A percentile compares a stretch with the other conserved stretches of the same genome.
These are phyloP conservation scores for Aegilops sharonensis DNA, from an alignment of 176 grass and related monocot genomes.

Conservation along the genomic window DNA sequence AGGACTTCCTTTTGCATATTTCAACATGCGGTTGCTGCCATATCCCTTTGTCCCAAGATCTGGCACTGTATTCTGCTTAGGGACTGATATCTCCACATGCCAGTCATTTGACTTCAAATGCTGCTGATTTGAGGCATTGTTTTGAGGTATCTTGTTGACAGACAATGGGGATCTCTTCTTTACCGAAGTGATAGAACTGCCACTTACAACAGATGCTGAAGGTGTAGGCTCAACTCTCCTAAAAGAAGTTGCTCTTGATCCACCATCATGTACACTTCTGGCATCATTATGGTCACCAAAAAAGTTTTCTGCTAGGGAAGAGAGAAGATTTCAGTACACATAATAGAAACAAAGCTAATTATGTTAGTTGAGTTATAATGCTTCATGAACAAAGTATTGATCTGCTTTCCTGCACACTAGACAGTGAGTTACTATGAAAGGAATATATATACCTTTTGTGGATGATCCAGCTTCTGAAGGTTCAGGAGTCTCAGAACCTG, in stretches of 20 bases:
- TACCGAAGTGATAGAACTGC: conserved; percentile 52
- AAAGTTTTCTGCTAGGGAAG: conserved; percentile 70
- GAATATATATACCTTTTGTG: conserved; percentile 66
- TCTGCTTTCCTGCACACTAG: not conserved
- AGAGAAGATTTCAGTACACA: conserved; percentile 28
- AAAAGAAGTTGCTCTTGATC: conserved; percentile 71
- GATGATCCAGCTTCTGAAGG: conserved; percentile 86
- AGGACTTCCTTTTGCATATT: conserved; percentile 47
- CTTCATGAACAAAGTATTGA: conserved; percentile 9
- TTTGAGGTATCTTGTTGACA: conserved; percentile 54
- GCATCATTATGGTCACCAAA: conserved; percentile 60
- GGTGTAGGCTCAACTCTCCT: conserved; percentile 54
- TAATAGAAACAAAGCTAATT: conserved; percentile 24
- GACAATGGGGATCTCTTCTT: conserved; percentile 78
- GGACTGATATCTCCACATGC: conserved; percentile 87
- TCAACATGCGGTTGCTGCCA: conserved; percentile 27
- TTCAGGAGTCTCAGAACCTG: conserved; percentile 72
- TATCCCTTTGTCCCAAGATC: conserved; percentile 39
- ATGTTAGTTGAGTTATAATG: not conserved
- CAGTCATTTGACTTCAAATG: conserved; percentile 55
- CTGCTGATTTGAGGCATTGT: conserved; percentile 50
- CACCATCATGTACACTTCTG: conserved; percentile 64
- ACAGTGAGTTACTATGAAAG: not conserved
- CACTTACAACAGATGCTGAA: conserved; percentile 60
- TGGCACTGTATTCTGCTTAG: conserved; percentile 55